phyloP scores from a whole-genome alignment of 371 early-diverging fungal species.

The Mortierella sp. region DNA sequence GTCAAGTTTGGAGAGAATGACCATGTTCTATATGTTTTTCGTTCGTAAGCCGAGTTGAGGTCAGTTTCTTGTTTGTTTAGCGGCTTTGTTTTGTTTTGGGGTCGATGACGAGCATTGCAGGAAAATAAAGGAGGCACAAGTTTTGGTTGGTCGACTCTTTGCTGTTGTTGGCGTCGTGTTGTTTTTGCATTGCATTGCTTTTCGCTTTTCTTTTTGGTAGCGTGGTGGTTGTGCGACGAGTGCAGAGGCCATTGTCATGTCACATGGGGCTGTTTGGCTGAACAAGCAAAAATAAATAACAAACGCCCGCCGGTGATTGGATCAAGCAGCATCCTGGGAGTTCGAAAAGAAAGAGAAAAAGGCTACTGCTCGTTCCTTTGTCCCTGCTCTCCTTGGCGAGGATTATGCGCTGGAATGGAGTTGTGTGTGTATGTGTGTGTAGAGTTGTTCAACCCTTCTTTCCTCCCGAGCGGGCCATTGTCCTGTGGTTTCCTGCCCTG shows the following conservation, averaged over 20 bases:
- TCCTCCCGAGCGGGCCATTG: not conserved
- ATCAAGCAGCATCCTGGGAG: not conserved
- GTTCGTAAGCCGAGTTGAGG: not conserved
- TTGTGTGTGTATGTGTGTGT: not conserved
- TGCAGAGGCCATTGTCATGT: not conserved
- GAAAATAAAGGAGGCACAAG: not conserved
- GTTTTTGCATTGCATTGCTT: not conserved
- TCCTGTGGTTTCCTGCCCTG: not conserved
- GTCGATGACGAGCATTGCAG: not conserved
- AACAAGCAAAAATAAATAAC: slow-evolving; percentile 8
- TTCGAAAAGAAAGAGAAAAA: not conserved
- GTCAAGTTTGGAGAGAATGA: slow-evolving; percentile 76
- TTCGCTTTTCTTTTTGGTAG: not conserved
- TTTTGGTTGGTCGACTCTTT: not conserved
- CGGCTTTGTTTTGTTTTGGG: not conserved
- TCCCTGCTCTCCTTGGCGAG: not conserved
- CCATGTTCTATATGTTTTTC: slow-evolving; percentile 75
- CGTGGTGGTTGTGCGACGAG: slow-evolving; percentile 1
- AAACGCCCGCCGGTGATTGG: not conserved
- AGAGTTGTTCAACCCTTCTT: not conserved
- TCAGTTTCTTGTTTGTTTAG: not conserved
- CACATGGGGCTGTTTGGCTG: not conserved
- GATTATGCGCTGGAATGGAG: not conserved
- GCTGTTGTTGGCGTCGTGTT: not conserved
- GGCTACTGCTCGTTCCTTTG: not conserved